Evolutionary conservation across 2,329 filamentous ascomycete genomes (phyloP), one percentile per base, ranked within the genome.

Genomic region (Huntiella omanensis): DNA sequence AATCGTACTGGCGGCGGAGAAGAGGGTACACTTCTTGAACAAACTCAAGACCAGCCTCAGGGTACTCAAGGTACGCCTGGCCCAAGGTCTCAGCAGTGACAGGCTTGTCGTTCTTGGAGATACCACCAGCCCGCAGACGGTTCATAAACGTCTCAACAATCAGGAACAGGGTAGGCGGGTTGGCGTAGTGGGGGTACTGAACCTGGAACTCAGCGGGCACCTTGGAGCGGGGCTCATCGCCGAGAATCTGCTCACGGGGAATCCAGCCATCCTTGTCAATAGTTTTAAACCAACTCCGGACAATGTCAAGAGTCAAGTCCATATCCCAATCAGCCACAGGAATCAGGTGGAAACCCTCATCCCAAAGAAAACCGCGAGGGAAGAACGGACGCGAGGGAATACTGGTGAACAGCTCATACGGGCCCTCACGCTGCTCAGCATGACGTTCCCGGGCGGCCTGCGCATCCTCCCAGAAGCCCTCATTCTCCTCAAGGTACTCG

Each of bases 211-310:
- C 87, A 4, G 70, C 61, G 0, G 91, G 91, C 2, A 98, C 91
- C 63, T 95, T 96, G 70, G 82, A 94, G 52, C 88, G 78, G 40
- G 91, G 91, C 64, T 98, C 91, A 2, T 73, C 63, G 1, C 91
- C 91, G 2, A 98, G 73, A 50, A 98, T 96, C 63, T 95, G 87
- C 65, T 98, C 91, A 44, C 91, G 80, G 3, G 80, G 84, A 58
- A 98, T 96, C 91, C 91, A 98, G 46, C 91, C 91, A 59, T 96
- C 86, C 12, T 91, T 82, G 53, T 98, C 91, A 74, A 96, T 94
- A 13, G 93, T 73, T 52, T 80, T 85, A 65, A 92, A 92, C 91
- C 91, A 98, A 62, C 84, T 94, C 64, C 81, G 83, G 51, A 96
- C 73, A 53, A 98, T 85, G 52, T 95, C 85, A 28, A 81, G 65